Evolutionary conservation across 164 flowering plant genomes (phyloP).

Genomic region (Akebia trifoliata): DNA sequence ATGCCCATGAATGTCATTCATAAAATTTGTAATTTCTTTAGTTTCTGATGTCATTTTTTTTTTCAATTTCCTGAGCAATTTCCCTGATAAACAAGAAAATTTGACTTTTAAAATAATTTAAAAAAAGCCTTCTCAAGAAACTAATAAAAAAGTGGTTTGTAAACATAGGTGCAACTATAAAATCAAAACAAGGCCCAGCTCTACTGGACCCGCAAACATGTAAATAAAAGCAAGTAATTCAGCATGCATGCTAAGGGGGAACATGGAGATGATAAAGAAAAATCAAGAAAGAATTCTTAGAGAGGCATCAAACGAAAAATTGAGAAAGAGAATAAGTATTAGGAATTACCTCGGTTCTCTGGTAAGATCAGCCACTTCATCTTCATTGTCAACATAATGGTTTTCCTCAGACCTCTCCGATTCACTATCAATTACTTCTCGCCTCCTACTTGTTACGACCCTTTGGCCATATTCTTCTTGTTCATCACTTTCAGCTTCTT

Average conservation of each 20-base stretch:
- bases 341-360: constrained; percentile 53
- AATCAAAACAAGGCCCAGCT: background rate
- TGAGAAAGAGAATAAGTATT: background rate
- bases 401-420: constrained; percentile 84
- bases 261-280: background rate
- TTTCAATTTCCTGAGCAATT: no score
- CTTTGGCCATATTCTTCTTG: constrained; percentile 69
- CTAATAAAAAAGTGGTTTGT: background rate
- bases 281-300: background rate
- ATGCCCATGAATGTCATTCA: background rate
- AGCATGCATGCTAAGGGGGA: background rate
- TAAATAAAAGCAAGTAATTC: background rate
- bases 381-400: constrained; percentile 62
- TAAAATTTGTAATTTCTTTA: background rate
- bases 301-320: background rate
- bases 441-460: constrained; percentile 62
- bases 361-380: constrained; percentile 77
- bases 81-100: no score
- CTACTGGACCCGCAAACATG: background rate
- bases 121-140: background rate
- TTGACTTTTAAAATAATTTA: no score
- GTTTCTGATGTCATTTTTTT: no score
- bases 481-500: constrained; percentile 74
- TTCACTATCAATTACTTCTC: constrained; percentile 62
- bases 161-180: background rate